Percentiles rank a stretch among this genome's conserved stretches.
phyloP scores from a whole-genome alignment of 129 eudicot genomes.

The Pulicaria dysenterica region DNA sequence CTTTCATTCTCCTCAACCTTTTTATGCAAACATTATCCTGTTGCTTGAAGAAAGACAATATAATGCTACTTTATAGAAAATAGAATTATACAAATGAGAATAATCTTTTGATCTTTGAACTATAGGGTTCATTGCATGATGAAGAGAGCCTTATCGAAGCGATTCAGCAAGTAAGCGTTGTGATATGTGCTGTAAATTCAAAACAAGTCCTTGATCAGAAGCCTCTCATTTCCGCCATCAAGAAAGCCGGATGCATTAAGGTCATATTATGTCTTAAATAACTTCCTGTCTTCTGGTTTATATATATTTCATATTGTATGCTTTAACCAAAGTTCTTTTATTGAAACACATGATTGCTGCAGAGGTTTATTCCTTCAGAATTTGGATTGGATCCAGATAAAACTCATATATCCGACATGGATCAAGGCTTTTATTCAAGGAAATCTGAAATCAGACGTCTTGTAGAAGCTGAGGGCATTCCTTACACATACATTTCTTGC shows the following conservation, averaged over 20 bases:
- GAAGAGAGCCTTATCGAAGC: slow-evolving; percentile 66
- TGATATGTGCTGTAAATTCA: slow-evolving; percentile 69
- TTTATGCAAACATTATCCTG: too few species aligned
- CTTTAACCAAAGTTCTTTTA: background rate
- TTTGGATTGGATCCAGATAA: slow-evolving; percentile 85
- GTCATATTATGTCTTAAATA: slow-evolving; percentile 29
- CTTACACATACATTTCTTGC: slow-evolving; percentile 74
- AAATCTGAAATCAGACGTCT: slow-evolving; percentile 82
- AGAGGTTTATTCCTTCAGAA: slow-evolving; percentile 96
- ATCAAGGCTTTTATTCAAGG: slow-evolving; percentile 66
- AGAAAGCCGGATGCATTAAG: slow-evolving; percentile 66
- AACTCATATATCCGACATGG: slow-evolving; percentile 60
- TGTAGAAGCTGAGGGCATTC: slow-evolving; percentile 76
- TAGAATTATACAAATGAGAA: background rate
- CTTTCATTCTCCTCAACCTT: too few species aligned
- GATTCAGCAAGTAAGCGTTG: slow-evolving; percentile 64
- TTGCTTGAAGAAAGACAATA: background rate
- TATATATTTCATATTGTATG: background rate
- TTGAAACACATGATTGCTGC: slow-evolving; percentile 21
- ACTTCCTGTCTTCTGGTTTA: background rate
- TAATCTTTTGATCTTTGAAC: background rate
- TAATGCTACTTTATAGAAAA: background rate
- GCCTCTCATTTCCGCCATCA: slow-evolving; percentile 67
- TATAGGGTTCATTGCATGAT: slow-evolving; percentile 89
- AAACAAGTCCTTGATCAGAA: slow-evolving; percentile 79